Base-by-base conservation (phyloP, 164 flowering plant genomes). In the Macadamia integrifolia region DNA sequence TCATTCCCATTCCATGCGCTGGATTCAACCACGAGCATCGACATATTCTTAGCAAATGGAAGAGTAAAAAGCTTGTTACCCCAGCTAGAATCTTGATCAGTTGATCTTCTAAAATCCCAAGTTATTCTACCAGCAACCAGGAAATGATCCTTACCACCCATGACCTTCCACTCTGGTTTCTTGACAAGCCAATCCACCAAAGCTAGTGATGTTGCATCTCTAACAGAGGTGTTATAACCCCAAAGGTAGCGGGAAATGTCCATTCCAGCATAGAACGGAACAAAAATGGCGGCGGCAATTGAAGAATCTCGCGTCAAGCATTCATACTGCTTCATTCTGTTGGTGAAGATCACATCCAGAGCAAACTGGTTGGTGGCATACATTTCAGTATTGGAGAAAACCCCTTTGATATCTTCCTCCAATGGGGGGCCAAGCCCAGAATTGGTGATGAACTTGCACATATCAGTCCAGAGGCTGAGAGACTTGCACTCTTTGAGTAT, bases 1-100 rank as follows among this genome's bases (percentile, higher is more conserved):
- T 93, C 98, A 74, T 93, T 93, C 0, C 82, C 83, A 76, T 87
- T 85, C 98, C 97, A 91, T 0, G 98, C 93, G 74, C 98, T 93
- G 0, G 98, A 88, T 71, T 93, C 98, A 29, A 91, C 90, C 56
- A 87, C 91, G 59, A 93, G 85, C 91, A 91, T 91, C 4, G 97
- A 86, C 96, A 91, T 93, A 73, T 93, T 93, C 75, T 71, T 86
- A 3, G 92, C 96, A 65, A 91, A 94, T 0, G 97, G 97, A 7
- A 91, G 69, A 71, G 88, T 86, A 72, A 93, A 74, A 69, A 93
- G 96, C 83, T 89, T 89, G 73, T 77, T 93, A 31, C 98, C 98
- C 98, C 97, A 91, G 44, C 91, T 89, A 0, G 80, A 35, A 7
- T 91, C 89, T 1, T 62, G 61, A 23, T 93, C 97, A 11, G 84